Conservation (phyloP, 129 eudicot genomes). For the Escallonia herrerae region DNA sequence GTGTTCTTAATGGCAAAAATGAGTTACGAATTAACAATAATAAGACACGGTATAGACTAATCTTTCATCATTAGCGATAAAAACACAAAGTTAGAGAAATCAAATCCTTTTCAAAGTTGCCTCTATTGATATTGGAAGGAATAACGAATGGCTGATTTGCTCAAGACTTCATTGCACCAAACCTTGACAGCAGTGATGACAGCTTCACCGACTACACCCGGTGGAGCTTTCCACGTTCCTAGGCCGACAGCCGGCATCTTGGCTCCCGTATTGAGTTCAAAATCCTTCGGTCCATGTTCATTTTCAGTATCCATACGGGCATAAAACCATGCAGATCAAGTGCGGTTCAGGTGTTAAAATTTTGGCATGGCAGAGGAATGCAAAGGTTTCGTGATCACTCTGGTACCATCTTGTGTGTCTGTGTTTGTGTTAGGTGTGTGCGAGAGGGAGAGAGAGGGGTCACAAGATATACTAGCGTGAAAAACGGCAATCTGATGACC, state of each 20-base stretch:
- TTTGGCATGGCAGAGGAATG: too few relatives aligned
- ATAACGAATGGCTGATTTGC: neutral
- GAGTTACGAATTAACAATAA: too few relatives aligned
- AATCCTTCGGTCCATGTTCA: conserved; percentile 13
- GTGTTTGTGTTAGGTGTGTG: neutral
- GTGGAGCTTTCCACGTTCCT: conserved; percentile 70
- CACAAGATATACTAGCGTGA: neutral
- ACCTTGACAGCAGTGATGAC: conserved; percentile 48
- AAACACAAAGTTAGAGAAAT: neutral
- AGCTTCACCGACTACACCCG: conserved; percentile 45
- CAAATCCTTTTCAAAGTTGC: neutral
- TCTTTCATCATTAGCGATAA: too few relatives aligned
- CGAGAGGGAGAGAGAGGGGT: neutral
- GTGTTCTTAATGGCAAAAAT: too few relatives aligned
- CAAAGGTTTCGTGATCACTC: too few relatives aligned
- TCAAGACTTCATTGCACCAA: neutral
- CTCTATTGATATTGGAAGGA: neutral
- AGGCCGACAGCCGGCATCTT: conserved; percentile 78
- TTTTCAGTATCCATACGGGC: neutral
- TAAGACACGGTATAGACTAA: too few relatives aligned
- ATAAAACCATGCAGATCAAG: neutral
- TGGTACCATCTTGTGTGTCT: too few relatives aligned
- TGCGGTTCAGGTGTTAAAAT: too few relatives aligned
- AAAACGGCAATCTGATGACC: conserved; percentile 6
- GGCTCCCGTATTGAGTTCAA: conserved; percentile 68